Evolutionary conservation across 345 rosid species (phyloP).

Genomic region (Carallia brachiata): DNA sequence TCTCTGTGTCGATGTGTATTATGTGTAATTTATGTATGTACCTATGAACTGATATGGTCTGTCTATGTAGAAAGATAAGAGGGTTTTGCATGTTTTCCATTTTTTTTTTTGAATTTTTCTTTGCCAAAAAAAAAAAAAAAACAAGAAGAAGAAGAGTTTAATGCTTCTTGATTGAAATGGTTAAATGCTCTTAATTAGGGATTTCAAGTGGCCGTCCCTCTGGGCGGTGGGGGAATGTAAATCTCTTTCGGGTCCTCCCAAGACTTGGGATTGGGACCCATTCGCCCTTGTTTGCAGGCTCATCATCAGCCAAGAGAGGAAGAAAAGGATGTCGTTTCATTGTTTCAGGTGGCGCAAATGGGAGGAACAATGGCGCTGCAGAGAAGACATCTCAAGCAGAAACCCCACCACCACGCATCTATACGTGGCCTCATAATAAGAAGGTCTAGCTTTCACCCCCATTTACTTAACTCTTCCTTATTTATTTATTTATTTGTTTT

Average conservation of each 20-base stretch:
- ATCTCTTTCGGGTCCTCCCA: conserved; percentile 12
- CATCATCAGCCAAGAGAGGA: not conserved
- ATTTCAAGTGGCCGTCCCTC: conserved; percentile 20
- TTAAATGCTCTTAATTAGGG: conserved; percentile 17
- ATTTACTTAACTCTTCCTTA: not conserved
- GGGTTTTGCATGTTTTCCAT: not conserved
- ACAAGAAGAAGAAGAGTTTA: too few species aligned
- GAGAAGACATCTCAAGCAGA: conserved; percentile 28
- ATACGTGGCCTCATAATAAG: conserved; percentile 50
- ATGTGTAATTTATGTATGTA: not conserved
- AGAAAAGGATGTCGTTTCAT: conserved; percentile 17
- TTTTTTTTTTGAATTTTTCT: too few species aligned
- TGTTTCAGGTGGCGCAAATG: conserved; percentile 22
- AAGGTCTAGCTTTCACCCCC: conserved; percentile 26
- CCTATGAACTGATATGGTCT: too few species aligned
- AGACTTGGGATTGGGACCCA: conserved; percentile 8
- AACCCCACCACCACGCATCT: conserved; percentile 20
- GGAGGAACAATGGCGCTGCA: conserved; percentile 20
- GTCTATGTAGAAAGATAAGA: not conserved
- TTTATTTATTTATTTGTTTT: not conserved
- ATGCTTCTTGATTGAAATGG: too few species aligned
- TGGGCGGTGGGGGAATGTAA: conserved; percentile 20
- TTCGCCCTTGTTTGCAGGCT: conserved; percentile 6
- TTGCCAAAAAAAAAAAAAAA: too few species aligned
- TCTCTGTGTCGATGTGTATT: too few species aligned